These are phyloP conservation scores for Tricladium varicosporioides DNA, from an alignment of 2,329 filamentous ascomycete genomes.

Conservation along the genomic window DNA sequence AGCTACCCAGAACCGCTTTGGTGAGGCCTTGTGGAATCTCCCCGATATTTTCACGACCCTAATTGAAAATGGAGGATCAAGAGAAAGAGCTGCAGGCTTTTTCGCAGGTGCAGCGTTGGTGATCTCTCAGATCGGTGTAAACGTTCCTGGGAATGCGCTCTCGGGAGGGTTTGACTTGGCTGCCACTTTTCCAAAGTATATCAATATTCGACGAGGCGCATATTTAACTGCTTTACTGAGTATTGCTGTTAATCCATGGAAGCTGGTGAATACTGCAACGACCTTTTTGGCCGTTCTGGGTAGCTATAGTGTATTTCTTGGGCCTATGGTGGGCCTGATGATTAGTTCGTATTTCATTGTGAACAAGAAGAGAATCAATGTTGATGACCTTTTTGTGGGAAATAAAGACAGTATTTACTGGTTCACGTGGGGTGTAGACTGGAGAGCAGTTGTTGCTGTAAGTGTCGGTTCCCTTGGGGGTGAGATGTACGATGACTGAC, in stretches of 20 bases:
- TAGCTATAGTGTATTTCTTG: background rate
- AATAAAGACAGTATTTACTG: background rate
- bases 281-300: background rate
- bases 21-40: slow-evolving; percentile 43
- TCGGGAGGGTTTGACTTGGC: slow-evolving; percentile 41
- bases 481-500: background rate
- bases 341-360: background rate
- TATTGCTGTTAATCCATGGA: slow-evolving; percentile 36
- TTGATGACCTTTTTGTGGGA: background rate
- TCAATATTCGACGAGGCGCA: slow-evolving; percentile 54
- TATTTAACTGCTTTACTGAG: slow-evolving; percentile 46
- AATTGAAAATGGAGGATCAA: slow-evolving; percentile 31
- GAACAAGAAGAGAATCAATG: background rate
- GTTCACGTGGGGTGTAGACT: background rate
- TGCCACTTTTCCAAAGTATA: slow-evolving; percentile 44
- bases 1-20: slow-evolving; percentile 47
- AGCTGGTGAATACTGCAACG: background rate
- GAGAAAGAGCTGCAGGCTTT: slow-evolving; percentile 39
- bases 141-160: slow-evolving; percentile 38
- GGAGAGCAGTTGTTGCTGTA: background rate
- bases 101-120: slow-evolving; percentile 39
- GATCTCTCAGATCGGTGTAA: slow-evolving; percentile 39
- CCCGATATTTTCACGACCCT: slow-evolving; percentile 36
- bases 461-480: too few species aligned
- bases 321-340: background rate